phyloP scores from a whole-genome alignment of 352 stramenopile genomes.

The Peronospora belbahrii region DNA sequence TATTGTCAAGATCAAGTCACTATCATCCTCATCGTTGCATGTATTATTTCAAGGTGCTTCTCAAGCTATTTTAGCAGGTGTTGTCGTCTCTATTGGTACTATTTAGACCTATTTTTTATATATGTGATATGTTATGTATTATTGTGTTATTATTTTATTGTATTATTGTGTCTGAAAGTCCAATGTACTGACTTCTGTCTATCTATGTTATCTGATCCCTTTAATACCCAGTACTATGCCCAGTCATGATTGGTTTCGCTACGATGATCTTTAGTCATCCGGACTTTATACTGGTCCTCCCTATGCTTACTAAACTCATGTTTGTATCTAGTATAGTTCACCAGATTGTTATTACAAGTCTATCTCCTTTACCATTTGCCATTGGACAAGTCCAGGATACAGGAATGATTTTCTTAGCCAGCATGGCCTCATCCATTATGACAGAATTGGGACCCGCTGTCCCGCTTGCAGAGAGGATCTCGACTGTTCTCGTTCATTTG shows the following conservation, averaged over 20 bases:
- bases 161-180: no score
- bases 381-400: conserved; percentile 96
- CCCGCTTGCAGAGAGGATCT: conserved; percentile 52
- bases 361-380: conserved; percentile 91
- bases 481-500: conserved; percentile 91
- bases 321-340: conserved; percentile 91
- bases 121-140: no score
- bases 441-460: conserved; percentile 49
- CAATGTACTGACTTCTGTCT: background rate
- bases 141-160: no score
- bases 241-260: conserved; percentile 82
- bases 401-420: conserved; percentile 93
- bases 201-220: no score
- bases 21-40: no score
- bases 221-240: conserved; percentile 32
- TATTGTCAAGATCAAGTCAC: no score
- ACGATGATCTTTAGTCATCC: conserved; percentile 91
- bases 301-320: conserved; percentile 86
- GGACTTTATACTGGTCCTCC: conserved; percentile 41
- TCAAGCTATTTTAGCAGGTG: conserved; percentile 71
- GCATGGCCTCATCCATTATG: conserved; percentile 90
- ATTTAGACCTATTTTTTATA: no score
- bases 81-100: conserved; percentile 82
- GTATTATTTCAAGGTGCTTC: conserved; percentile 34
- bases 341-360: conserved; percentile 88